phyloP scores from a whole-genome alignment of 768 basidiomycete genomes.

The Podaxis mareebaensis region DNA sequence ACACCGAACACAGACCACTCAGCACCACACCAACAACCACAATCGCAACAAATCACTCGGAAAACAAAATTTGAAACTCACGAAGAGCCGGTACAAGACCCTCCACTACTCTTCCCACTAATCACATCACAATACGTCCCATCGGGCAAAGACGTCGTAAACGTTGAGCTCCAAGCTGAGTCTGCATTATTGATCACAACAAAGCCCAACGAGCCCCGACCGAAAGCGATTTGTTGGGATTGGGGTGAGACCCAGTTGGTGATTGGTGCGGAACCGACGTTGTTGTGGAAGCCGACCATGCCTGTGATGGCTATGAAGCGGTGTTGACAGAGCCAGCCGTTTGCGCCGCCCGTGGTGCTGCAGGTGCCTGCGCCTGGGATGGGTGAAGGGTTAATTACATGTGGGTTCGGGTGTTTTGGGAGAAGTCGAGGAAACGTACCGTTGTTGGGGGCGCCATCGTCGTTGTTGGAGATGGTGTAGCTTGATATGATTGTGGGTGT shows the following conservation, averaged over 20 bases:
- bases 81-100: conserved; percentile 52
- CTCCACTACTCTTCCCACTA: conserved; percentile 40
- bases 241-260: conserved; percentile 60
- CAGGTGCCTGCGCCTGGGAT: conserved; percentile 48
- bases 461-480: conserved; percentile 50
- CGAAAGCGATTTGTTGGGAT: conserved; percentile 65
- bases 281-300: conserved; percentile 67
- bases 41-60: background rate
- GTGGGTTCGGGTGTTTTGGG: background rate
- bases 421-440: conserved; percentile 28
- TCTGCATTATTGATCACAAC: conserved; percentile 70
- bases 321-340: conserved; percentile 71
- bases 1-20: background rate
- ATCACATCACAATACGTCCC: conserved; percentile 70
- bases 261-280: conserved; percentile 50
- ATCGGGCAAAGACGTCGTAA: conserved; percentile 55
- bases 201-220: conserved; percentile 44
- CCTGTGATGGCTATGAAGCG: conserved; percentile 57
- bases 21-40: background rate
- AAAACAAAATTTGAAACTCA: conserved; percentile 28
- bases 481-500: conserved; percentile 64
- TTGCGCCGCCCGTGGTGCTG: conserved; percentile 46
- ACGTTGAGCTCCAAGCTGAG: conserved; percentile 53
- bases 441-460: conserved; percentile 62
- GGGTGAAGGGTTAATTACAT: background rate